These are phyloP conservation scores for Sugiyamaella japonica DNA, from an alignment of 1,139 yeast genomes.

Conservation along the genomic window DNA sequence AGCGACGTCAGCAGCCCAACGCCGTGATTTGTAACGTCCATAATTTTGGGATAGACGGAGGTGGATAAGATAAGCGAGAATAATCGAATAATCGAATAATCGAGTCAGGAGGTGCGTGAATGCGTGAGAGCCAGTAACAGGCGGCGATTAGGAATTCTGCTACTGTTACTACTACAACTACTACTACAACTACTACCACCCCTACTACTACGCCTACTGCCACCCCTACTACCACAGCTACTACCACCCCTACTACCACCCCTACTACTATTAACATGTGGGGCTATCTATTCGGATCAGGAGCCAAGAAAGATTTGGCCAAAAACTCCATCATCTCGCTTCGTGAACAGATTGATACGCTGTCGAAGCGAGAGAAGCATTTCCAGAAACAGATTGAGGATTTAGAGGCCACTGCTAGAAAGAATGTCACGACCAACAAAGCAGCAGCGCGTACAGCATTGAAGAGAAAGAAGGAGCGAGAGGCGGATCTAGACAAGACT, in stretches of 20 bases:
- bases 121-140: too few relatives aligned
- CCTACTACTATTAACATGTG: slow-evolving; percentile 24
- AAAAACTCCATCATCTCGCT: slow-evolving; percentile 90
- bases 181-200: not conserved
- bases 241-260: not conserved
- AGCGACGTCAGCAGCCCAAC: not conserved
- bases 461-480: slow-evolving; percentile 82
- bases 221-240: not conserved
- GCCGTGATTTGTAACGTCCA: not conserved
- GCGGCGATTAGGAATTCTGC: too few relatives aligned
- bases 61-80: not conserved
- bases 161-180: too few relatives aligned
- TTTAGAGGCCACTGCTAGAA: slow-evolving; percentile 79
- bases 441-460: slow-evolving; percentile 82
- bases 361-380: slow-evolving; percentile 80
- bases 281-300: slow-evolving; percentile 58
- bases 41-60: not conserved
- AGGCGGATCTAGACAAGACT: slow-evolving; percentile 71
- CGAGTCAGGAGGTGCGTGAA: too few relatives aligned
- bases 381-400: slow-evolving; percentile 80
- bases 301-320: slow-evolving; percentile 71
- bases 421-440: slow-evolving; percentile 67
- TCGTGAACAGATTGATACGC: slow-evolving; percentile 84
- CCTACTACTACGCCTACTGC: not conserved
- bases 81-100: too few relatives aligned